Base-by-base conservation (phyloP, 2,329 filamentous ascomycete genomes). In the Ascochyta clinopodiicola region DNA sequence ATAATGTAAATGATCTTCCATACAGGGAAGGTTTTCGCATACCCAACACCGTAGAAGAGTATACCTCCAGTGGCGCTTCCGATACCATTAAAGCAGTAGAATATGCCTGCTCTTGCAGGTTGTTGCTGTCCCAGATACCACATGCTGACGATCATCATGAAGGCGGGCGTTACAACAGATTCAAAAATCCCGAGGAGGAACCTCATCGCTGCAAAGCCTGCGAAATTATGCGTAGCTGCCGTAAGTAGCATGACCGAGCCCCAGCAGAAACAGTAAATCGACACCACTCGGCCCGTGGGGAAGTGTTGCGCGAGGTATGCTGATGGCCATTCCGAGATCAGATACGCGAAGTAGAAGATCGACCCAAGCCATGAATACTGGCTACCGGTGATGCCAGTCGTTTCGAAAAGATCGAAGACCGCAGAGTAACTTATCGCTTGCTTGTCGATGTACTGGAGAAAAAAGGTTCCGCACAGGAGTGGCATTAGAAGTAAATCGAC, bases 391-490 rank as follows among this genome's bases (percentile, higher is more conserved):
- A 84, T 83, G 24, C 77, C 70, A 0, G 82, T 83, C 17, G 78
- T 77, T 10, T 71, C 68, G 58, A 84, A 81, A 0, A 86, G 72
- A 44, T 85, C 84, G 57, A 85, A 85, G 0, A 86, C 81, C 1
- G 83, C 82, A 0, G 80, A 78, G 63, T 85, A 85, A 1, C 78
- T 78, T 6, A 84, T 70, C 0, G 82, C 80, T 60, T 82, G 78
- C 70, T 86, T 86, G 70, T 85, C 82, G 62, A 84, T 81, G 56
- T 82, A 84, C 59, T 86, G 83, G 4, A 85, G 72, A 3, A 81
- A 68, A 44, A 79, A 83, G 0, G 81, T 83, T 0, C 78, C 78
- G 35, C 77, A 77, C 2, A 86, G 76, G 4, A 85, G 72, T 1
- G 83, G 84, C 54, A 86, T 73, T 7, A 86, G 60, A 0, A 78